A percentile compares a stretch with the other conserved stretches of the same genome.
These are phyloP conservation scores for Thuja plicata DNA, from an alignment of 83 land plant species.

Conservation along the genomic window DNA sequence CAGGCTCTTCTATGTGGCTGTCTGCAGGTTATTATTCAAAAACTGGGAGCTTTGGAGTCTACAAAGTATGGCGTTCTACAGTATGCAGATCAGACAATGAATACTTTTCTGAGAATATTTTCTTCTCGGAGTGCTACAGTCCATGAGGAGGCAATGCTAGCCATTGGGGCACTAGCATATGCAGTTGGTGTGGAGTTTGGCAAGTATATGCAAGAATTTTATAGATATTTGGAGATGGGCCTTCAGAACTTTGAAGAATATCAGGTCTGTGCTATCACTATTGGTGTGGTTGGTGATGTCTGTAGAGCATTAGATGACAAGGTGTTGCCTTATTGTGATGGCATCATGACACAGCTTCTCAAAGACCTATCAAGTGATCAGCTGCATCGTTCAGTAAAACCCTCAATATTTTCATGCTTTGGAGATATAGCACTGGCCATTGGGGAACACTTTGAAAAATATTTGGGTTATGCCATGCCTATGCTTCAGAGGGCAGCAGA, in stretches of 20 bases:
- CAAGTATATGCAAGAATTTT: slow-evolving; percentile 76
- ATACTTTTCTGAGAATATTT: slow-evolving; percentile 61
- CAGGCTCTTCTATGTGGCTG: slow-evolving; percentile 78
- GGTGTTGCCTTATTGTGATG: slow-evolving; percentile 76
- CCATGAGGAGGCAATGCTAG: slow-evolving; percentile 87
- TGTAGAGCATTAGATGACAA: slow-evolving; percentile 83
- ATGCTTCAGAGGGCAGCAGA: slow-evolving; percentile 88
- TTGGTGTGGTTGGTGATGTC: slow-evolving; percentile 81
- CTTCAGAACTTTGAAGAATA: slow-evolving; percentile 83
- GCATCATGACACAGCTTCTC: slow-evolving; percentile 78
- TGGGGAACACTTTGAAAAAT: slow-evolving; percentile 80
- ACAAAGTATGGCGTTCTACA: slow-evolving; percentile 59
- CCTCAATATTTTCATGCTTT: slow-evolving; percentile 82
- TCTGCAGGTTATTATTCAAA: slow-evolving; percentile 79
- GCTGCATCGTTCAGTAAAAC: slow-evolving; percentile 81
- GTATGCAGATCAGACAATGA: slow-evolving; percentile 71
- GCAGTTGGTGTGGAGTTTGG: slow-evolving; percentile 60
- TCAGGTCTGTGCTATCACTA: slow-evolving; percentile 80
- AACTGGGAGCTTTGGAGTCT: slow-evolving; percentile 54
- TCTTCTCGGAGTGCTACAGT: slow-evolving; percentile 70
- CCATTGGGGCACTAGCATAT: slow-evolving; percentile 84
- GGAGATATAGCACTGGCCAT: slow-evolving; percentile 83
- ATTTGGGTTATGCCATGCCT: slow-evolving; percentile 79
- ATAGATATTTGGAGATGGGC: slow-evolving; percentile 77
- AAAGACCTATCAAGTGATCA: slow-evolving; percentile 79